Conservation (phyloP, 1,139 yeast species). For the Yamadazyma kanchanaburiensis region DNA sequence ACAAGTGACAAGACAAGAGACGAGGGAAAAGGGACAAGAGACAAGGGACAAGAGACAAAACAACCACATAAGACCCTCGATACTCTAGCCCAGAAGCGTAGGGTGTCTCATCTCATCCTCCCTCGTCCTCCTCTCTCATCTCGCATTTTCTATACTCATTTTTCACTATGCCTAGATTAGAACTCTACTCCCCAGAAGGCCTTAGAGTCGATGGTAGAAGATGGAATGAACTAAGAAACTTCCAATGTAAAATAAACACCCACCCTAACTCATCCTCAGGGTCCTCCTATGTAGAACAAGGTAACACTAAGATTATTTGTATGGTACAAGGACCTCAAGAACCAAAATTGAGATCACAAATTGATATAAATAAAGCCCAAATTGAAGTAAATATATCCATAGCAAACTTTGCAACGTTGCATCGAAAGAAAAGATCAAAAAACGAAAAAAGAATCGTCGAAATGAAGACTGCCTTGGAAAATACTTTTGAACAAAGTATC, state of each 20-base stretch:
- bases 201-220: conserved; percentile 89
- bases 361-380: conserved; percentile 46
- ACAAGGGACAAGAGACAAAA: no score
- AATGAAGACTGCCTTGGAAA: conserved; percentile 66
- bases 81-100: no score
- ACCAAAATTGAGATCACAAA: conserved; percentile 55
- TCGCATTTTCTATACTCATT: background rate
- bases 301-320: conserved; percentile 86
- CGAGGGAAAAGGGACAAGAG: no score
- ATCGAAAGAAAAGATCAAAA: conserved; percentile 63
- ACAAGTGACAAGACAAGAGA: no score
- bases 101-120: background rate
- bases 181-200: conserved; percentile 92
- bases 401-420: conserved; percentile 79
- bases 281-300: conserved; percentile 88
- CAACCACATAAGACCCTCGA: no score
- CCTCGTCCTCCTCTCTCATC: background rate
- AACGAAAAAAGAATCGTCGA: conserved; percentile 75
- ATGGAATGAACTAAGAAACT: conserved; percentile 86
- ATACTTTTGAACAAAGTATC: conserved; percentile 79
- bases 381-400: conserved; percentile 65
- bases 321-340: conserved; percentile 89
- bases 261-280: conserved; percentile 92
- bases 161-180: conserved; percentile 56
- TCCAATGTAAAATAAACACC: conserved; percentile 78